phyloP scores from a whole-genome alignment of 225 moss, liverwort and hornwort species.

The Marchantia polymorpha region DNA sequence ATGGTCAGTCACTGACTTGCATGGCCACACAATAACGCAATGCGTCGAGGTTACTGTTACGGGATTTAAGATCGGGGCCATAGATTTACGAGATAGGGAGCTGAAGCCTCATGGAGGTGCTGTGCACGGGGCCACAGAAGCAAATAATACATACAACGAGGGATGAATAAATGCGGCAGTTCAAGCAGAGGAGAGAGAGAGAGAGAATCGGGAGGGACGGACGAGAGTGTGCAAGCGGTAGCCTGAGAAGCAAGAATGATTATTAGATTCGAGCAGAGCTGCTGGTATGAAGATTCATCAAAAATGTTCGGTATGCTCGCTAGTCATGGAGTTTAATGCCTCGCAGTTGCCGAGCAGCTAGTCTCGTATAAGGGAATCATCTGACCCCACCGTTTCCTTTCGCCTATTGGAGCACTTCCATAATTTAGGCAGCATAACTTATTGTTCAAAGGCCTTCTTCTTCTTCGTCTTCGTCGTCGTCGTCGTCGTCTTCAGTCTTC shows the following conservation, averaged over 20 bases:
- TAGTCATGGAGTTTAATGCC: background rate
- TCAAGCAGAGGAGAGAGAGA: background rate
- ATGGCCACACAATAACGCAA: background rate
- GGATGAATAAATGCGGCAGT: background rate
- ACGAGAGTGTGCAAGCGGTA: background rate
- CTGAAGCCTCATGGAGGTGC: background rate
- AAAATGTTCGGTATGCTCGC: constrained; percentile 1
- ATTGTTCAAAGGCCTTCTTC: background rate
- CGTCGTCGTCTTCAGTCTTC: too few species aligned
- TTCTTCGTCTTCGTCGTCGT: background rate
- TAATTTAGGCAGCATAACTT: background rate
- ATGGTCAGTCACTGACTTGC: background rate
- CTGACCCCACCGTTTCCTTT: background rate
- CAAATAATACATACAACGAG: background rate
- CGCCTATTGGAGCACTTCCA: constrained; percentile 6
- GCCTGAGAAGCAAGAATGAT: constrained; percentile 6
- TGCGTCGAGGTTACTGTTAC: background rate
- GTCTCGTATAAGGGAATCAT: background rate
- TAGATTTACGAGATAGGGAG: background rate
- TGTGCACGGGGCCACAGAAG: too few species aligned
- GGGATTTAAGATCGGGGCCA: background rate
- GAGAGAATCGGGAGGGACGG: background rate
- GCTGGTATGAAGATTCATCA: background rate
- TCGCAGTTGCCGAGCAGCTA: background rate
- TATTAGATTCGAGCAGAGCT: constrained; percentile 1